phyloP scores from a whole-genome alignment of 2,329 filamentous ascomycete genomes.

The Triangularia setosa region DNA sequence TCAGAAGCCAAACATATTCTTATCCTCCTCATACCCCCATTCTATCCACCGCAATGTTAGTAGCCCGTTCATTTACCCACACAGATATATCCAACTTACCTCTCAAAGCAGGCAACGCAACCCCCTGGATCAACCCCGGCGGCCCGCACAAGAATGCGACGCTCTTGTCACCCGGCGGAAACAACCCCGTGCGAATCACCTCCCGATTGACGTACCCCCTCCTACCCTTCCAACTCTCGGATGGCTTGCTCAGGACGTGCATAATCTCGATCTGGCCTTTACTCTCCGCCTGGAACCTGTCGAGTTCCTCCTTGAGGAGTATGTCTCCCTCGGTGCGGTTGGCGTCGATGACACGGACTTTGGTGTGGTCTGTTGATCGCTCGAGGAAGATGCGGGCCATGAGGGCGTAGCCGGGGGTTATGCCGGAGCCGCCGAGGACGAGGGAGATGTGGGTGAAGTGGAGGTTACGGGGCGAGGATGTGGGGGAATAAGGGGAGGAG shows the following conservation, averaged over 20 bases:
- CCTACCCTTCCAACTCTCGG: slow-evolving; percentile 39
- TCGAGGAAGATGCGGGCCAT: slow-evolving; percentile 40
- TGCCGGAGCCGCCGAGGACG: slow-evolving; percentile 47
- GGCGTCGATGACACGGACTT: slow-evolving; percentile 43
- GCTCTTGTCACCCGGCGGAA: slow-evolving; percentile 37
- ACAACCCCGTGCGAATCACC: slow-evolving; percentile 39
- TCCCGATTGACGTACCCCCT: slow-evolving; percentile 42
- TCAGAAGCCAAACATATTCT: slow-evolving; percentile 43
- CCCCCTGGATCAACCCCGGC: slow-evolving; percentile 48
- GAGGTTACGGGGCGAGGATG: slow-evolving; percentile 19
- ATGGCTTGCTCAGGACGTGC: slow-evolving; percentile 40
- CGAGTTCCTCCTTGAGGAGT: slow-evolving; percentile 40
- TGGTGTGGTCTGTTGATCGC: slow-evolving; percentile 31
- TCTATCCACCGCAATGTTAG: slow-evolving; percentile 19
- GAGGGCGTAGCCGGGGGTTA: slow-evolving; percentile 50
- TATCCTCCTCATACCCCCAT: slow-evolving; percentile 43
- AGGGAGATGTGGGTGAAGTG: slow-evolving; percentile 44
- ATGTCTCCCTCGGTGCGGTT: slow-evolving; percentile 47
- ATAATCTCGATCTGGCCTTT: slow-evolving; percentile 39
- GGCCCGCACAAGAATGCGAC: slow-evolving; percentile 48
- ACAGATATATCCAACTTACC: slow-evolving; percentile 15
- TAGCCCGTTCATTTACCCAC: background rate
- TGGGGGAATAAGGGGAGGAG: slow-evolving; percentile 26
- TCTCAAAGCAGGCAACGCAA: slow-evolving; percentile 42
- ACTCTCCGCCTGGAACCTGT: slow-evolving; percentile 36